Evolutionary conservation across 345 rosid genomes (phyloP).

Genomic region (Microcos paniculata): DNA sequence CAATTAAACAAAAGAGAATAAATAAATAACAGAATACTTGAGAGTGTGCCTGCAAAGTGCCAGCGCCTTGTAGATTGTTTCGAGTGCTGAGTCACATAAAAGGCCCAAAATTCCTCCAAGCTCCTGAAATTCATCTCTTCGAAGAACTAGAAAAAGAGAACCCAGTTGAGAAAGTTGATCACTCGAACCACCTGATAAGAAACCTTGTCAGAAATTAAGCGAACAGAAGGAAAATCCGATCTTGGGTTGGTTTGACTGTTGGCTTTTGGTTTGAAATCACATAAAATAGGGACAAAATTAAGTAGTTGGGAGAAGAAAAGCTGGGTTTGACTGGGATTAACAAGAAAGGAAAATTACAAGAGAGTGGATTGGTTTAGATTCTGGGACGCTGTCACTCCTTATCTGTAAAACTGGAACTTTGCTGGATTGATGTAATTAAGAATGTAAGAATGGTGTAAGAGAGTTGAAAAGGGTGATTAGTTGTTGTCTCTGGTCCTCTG

Average conservation of each 20-base stretch:
- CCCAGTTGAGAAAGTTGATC: slow-evolving; percentile 15
- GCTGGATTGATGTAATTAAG: slow-evolving; percentile 20
- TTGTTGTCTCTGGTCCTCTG: slow-evolving; percentile 7
- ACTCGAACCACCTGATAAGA: slow-evolving; percentile 8
- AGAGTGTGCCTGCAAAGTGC: slow-evolving; percentile 79
- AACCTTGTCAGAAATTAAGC: background rate
- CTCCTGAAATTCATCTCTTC: slow-evolving; percentile 81
- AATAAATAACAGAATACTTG: slow-evolving; percentile 43
- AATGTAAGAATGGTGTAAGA: slow-evolving; percentile 7
- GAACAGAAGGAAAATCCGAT: background rate
- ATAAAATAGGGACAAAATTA: background rate
- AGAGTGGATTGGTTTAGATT: slow-evolving; percentile 4
- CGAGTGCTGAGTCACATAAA: slow-evolving; percentile 87
- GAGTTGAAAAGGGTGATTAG: slow-evolving; percentile 21
- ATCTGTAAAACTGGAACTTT: background rate
- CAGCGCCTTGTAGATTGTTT: slow-evolving; percentile 79
- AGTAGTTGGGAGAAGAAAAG: background rate
- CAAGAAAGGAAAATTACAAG: background rate
- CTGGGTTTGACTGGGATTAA: slow-evolving; percentile 27
- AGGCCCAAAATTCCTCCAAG: slow-evolving; percentile 92
- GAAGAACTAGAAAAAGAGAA: background rate
- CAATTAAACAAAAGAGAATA: slow-evolving; percentile 55
- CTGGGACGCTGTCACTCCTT: background rate
- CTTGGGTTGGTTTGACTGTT: slow-evolving; percentile 27
- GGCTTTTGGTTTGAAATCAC: slow-evolving; percentile 6